These are phyloP conservation scores for Lactarius trivialis DNA, from an alignment of 768 basidiomycete species.

Conservation along the genomic window DNA sequence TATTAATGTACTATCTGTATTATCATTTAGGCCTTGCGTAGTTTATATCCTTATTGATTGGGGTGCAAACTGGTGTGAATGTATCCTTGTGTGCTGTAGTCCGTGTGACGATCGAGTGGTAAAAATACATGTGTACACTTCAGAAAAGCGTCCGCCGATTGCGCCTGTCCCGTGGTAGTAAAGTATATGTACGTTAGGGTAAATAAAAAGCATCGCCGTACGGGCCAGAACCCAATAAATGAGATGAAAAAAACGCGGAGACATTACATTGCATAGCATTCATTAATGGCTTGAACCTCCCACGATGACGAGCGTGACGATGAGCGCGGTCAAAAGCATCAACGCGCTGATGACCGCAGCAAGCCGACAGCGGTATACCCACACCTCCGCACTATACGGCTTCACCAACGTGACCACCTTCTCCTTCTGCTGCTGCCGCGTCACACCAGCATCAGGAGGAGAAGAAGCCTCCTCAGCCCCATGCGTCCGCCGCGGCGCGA, in stretches of 20 bases:
- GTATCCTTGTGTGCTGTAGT: neutral
- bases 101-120: neutral
- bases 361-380: conserved; percentile 44
- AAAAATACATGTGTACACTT: neutral
- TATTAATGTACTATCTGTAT: conserved; percentile 25
- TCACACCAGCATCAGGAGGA: too few species aligned
- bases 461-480: too few species aligned
- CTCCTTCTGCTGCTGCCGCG: conserved; percentile 19
- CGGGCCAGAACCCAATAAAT: neutral
- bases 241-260: neutral
- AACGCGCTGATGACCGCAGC: conserved; percentile 56
- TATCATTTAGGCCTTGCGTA: conserved; percentile 20
- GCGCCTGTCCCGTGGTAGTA: conserved; percentile 5
- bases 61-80: neutral
- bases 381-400: conserved; percentile 30
- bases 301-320: conserved; percentile 43
- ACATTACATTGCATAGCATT: neutral
- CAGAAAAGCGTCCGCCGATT: conserved; percentile 7
- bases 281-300: neutral
- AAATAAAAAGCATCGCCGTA: neutral
- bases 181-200: neutral
- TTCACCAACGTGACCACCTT: conserved; percentile 18
- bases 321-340: conserved; percentile 42
- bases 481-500: too few species aligned
- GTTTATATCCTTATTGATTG: conserved; percentile 10